Evolutionary conservation across 352 stramenopile genomes (phyloP).

Genomic region (Pythium rhizo-oryzae): DNA sequence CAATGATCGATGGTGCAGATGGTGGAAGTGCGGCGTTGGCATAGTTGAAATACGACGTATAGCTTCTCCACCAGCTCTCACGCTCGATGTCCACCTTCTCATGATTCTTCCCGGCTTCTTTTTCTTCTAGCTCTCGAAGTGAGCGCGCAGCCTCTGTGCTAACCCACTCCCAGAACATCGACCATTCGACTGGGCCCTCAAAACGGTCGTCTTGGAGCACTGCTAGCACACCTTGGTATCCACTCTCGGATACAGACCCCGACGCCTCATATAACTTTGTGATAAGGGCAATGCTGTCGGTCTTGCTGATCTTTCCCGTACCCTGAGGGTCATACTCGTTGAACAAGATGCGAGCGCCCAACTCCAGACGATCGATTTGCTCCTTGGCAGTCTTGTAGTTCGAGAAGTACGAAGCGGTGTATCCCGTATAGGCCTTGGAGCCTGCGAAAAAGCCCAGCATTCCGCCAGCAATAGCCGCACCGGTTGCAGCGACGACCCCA

Average conservation of each 20-base stretch:
- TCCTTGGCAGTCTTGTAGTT: slow-evolving; percentile 79
- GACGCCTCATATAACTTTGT: slow-evolving; percentile 75
- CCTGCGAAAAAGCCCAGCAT: slow-evolving; percentile 87
- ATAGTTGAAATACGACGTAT: slow-evolving; percentile 51
- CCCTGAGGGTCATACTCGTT: slow-evolving; percentile 77
- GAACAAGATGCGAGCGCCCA: slow-evolving; percentile 82
- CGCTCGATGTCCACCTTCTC: slow-evolving; percentile 41
- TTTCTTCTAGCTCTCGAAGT: slow-evolving; percentile 64
- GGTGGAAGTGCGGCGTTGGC: slow-evolving; percentile 22
- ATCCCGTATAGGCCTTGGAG: slow-evolving; percentile 74
- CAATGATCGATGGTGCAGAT: not conserved
- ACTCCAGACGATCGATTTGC: slow-evolving; percentile 83
- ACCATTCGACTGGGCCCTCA: slow-evolving; percentile 73
- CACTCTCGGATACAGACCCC: slow-evolving; percentile 64
- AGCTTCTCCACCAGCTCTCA: slow-evolving; percentile 73
- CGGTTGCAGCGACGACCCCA: slow-evolving; percentile 74
- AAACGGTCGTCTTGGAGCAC: slow-evolving; percentile 63
- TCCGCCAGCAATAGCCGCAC: slow-evolving; percentile 75
- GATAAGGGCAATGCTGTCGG: slow-evolving; percentile 76
- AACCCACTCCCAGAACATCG: slow-evolving; percentile 89
- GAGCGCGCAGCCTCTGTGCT: slow-evolving; percentile 75
- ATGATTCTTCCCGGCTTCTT: slow-evolving; percentile 47
- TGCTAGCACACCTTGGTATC: slow-evolving; percentile 58
- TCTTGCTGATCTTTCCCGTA: slow-evolving; percentile 65
- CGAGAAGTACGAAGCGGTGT: slow-evolving; percentile 74